phyloP scores from a whole-genome alignment of 768 basidiomycete species.

The Tylopilus sp. region DNA sequence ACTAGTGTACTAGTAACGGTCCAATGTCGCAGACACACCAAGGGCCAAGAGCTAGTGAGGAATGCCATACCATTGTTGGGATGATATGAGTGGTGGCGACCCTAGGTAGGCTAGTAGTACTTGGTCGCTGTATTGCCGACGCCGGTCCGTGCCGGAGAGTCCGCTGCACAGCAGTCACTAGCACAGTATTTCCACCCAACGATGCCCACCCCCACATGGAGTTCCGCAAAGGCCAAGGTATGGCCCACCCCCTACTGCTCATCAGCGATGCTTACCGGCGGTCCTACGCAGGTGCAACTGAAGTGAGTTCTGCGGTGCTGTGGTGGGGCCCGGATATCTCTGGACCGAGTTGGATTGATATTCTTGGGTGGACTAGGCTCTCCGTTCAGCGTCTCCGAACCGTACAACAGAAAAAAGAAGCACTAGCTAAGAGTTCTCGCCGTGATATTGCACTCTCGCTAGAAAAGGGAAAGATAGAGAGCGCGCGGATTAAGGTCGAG shows the following conservation, averaged over 20 bases:
- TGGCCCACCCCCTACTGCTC: not conserved
- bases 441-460: constrained; percentile 80
- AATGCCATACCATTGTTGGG: not conserved
- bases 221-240: constrained; percentile 60
- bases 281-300: constrained; percentile 41
- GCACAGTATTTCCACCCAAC: constrained; percentile 1
- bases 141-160: constrained; percentile 13
- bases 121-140: not conserved
- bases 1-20: not conserved
- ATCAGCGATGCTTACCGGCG: constrained; percentile 3
- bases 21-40: not conserved
- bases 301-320: constrained; percentile 33
- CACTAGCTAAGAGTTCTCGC: constrained; percentile 69
- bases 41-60: not conserved
- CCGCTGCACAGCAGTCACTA: not conserved
- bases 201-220: constrained; percentile 46
- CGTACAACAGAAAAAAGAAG: constrained; percentile 89
- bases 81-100: not conserved
- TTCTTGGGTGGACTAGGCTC: constrained; percentile 45
- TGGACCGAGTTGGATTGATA: not conserved
- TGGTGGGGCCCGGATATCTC: not conserved
- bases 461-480: constrained; percentile 79
- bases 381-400: constrained; percentile 84
- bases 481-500: constrained; percentile 82
- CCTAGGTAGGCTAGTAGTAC: too few species aligned